Evolutionary conservation across 2,329 filamentous ascomycete genomes (phyloP).

Genomic region (Volutella citrinella): DNA sequence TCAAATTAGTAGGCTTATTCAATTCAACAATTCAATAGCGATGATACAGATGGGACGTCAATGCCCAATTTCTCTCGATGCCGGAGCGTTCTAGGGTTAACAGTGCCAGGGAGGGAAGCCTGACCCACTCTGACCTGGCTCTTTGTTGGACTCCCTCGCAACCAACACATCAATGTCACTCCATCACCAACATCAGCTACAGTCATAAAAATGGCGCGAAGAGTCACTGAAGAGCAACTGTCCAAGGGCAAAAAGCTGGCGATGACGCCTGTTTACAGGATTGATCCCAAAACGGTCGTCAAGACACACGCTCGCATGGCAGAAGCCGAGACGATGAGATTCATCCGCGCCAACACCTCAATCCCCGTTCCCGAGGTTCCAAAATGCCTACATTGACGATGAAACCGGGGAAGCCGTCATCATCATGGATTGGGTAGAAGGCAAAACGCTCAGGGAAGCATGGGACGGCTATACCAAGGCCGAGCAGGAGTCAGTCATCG

Average conservation of each 20-base stretch:
- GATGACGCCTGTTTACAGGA: not conserved
- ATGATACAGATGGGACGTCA: too few relatives aligned
- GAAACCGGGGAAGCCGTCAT: conserved; percentile 10
- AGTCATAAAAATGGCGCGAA: not conserved
- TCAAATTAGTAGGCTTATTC: too few relatives aligned
- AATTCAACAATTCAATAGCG: too few relatives aligned
- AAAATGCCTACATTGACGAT: conserved; percentile 11
- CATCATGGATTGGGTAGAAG: conserved; percentile 18
- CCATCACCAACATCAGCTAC: not conserved
- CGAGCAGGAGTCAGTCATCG: conserved; percentile 13
- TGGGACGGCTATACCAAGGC: conserved; percentile 11
- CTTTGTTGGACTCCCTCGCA: too few relatives aligned
- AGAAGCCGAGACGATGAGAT: conserved; percentile 5
- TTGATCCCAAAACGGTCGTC: not conserved
- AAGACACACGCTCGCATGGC: conserved; percentile 1
- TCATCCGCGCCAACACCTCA: conserved; percentile 2
- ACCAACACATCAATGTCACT: too few relatives aligned
- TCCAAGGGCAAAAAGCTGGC: not conserved
- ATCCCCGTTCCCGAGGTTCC: conserved; percentile 11
- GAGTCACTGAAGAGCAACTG: not conserved
- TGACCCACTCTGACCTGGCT: too few relatives aligned
- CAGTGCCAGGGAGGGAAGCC: too few relatives aligned
- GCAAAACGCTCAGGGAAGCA: conserved; percentile 12
- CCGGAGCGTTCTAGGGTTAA: too few relatives aligned
- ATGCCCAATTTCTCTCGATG: too few relatives aligned